Conservation (phyloP, 179 eudicot genomes). For the Gypsophila paniculata region DNA sequence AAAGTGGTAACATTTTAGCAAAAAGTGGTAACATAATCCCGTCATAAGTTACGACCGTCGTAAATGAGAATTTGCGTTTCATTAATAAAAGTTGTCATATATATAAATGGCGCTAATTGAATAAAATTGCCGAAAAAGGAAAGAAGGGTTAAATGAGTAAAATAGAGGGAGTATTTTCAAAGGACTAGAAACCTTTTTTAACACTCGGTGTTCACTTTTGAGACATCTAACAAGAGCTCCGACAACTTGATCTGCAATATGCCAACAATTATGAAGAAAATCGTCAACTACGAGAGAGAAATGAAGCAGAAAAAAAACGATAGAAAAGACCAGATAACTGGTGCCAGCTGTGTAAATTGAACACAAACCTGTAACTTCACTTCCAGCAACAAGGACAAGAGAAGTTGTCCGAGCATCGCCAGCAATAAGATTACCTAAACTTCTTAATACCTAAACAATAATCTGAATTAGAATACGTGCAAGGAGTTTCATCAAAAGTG, state of each 20-base stretch:
- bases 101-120: too few relatives aligned
- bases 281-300: neutral
- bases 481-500: constrained; percentile 2
- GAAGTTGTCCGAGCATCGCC: constrained; percentile 60
- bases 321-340: neutral
- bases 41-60: too few relatives aligned
- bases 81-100: too few relatives aligned
- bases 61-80: too few relatives aligned
- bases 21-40: too few relatives aligned
- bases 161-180: neutral
- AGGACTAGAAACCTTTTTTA: constrained; percentile 62
- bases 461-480: constrained; percentile 4
- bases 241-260: constrained; percentile 51
- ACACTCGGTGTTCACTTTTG: constrained; percentile 83
- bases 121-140: too few relatives aligned
- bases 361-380: constrained; percentile 65
- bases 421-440: constrained; percentile 95
- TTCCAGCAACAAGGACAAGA: constrained; percentile 56
- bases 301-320: neutral
- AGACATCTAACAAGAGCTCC: constrained; percentile 69
- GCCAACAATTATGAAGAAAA: neutral
- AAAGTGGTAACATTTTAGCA: too few relatives aligned
- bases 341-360: neutral
- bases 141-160: too few relatives aligned
- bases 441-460: constrained; percentile 62